phyloP scores from a whole-genome alignment of 176 grass and related monocot genomes.

The Aechmea fasciata region DNA sequence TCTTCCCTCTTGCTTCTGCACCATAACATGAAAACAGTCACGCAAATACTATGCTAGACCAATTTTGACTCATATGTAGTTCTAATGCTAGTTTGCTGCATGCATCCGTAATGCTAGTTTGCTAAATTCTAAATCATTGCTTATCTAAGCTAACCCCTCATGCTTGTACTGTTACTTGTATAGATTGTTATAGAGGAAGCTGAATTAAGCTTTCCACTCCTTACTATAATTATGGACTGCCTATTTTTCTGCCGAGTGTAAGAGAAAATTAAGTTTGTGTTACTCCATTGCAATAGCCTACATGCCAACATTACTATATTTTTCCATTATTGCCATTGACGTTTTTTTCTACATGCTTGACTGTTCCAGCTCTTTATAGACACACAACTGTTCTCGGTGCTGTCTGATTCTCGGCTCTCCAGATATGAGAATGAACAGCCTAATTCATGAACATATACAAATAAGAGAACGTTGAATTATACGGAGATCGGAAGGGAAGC shows the following conservation, averaged over 20 bases:
- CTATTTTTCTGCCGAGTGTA: too few species aligned
- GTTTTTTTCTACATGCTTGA: conserved; percentile 20
- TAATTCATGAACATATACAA: conserved; percentile 7
- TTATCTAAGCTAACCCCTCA: too few species aligned
- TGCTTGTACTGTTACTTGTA: too few species aligned
- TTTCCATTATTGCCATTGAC: not conserved
- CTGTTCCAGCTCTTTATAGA: conserved; percentile 64
- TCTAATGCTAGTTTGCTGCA: not conserved
- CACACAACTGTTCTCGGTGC: conserved; percentile 74
- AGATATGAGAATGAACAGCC: conserved; percentile 47
- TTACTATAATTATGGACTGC: too few species aligned
- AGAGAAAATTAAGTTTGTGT: too few species aligned
- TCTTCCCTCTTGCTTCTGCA: not conserved
- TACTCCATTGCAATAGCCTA: not conserved
- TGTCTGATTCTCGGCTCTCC: conserved; percentile 59
- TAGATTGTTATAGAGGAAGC: too few species aligned
- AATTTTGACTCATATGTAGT: not conserved
- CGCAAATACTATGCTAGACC: not conserved
- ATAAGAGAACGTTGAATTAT: not conserved
- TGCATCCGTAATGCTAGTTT: too few species aligned
- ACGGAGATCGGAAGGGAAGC: not conserved
- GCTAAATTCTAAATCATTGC: too few species aligned
- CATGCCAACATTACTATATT: not conserved
- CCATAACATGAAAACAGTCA: not conserved
- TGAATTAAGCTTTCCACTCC: too few species aligned